A percentile compares a stretch with the other conserved stretches of the same genome.
phyloP scores from a whole-genome alignment of 1,284 basidiomycete genomes.

The Ustilago vetiveriae region DNA sequence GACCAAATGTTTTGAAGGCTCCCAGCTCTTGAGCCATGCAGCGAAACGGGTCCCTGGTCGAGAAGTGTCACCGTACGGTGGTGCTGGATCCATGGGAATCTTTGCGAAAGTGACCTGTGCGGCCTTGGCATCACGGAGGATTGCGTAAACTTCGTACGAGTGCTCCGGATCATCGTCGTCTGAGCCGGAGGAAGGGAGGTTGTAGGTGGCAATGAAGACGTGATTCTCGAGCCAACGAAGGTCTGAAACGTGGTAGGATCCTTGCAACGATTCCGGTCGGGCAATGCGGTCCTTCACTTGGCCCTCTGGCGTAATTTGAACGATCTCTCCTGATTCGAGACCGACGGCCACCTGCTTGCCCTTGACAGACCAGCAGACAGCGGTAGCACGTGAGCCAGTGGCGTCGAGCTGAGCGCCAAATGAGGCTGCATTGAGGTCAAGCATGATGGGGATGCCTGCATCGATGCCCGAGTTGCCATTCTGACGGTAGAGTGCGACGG shows the following conservation, averaged over 20 bases:
- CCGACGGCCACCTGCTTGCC: constrained; percentile 85
- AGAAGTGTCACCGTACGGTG: constrained; percentile 72
- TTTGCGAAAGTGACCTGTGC: constrained; percentile 71
- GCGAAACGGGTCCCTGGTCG: constrained; percentile 73
- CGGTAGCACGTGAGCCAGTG: constrained; percentile 29
- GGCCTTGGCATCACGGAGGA: constrained; percentile 75
- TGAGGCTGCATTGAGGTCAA: constrained; percentile 46
- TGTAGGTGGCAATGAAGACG: constrained; percentile 77
- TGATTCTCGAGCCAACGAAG: constrained; percentile 78
- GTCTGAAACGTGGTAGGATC: constrained; percentile 71
- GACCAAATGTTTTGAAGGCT: constrained; percentile 73
- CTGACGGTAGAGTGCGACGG: constrained; percentile 65
- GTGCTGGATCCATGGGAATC: constrained; percentile 70
- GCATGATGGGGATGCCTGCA: constrained; percentile 29
- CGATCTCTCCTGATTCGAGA: constrained; percentile 76
- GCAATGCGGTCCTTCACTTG: constrained; percentile 74
- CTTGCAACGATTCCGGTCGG: constrained; percentile 70
- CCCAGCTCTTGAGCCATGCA: constrained; percentile 74
- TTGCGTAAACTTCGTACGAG: constrained; percentile 73
- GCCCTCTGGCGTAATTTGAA: constrained; percentile 76
- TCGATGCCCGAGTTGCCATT: constrained; percentile 65
- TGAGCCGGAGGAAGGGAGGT: constrained; percentile 58
- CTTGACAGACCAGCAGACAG: constrained; percentile 84
- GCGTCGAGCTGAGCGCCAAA: constrained; percentile 42
- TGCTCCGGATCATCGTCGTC: constrained; percentile 67